Evolutionary conservation across 257 asterid genomes (phyloP), one percentile per base, ranked within the genome.

Genomic region (Solanum paucissectum): DNA sequence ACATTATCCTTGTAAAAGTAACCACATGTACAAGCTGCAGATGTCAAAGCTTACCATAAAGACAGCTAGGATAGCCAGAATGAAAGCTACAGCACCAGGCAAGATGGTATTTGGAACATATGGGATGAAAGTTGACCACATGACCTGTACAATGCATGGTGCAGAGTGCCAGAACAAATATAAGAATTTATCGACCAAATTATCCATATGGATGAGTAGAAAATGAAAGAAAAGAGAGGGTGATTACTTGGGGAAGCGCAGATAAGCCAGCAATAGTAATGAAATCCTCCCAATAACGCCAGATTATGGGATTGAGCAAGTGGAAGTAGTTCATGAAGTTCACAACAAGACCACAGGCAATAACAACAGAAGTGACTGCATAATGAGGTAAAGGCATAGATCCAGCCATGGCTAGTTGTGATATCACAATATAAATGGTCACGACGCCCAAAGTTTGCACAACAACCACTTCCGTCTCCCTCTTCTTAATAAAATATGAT

Each of bases 101-200:
- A 97, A 91, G 90, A 95, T 82, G 82, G 95, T 91, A 86, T 94
- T 94, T 62, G 98, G 99, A 86, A 97, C 93, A 84, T 90, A 94
- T 6, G 99, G 99, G 90, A 97, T 89, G 87, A 97, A 95, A 21
- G 99, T 97, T 46, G 99, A 97, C 99, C 99, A 97, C 98, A 95
- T 97, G 88, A 97, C 98, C 98, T 97, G 93, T 71, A 90, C 36
- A 60, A 83, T 34, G 88, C 89, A 44, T 16, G 29, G 66, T 16
- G 42, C 68, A 81, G 85, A 49, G 6, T 4, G 9, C 69, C 86
- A 82, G 27, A 82, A 49, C 32, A 82, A 82, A 49, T 49, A 82
- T 49, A 82, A 49, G 86, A 49, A 82, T 49, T 29, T 49, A 82
- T 29, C 40, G 6, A 18, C 29, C 20, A 49, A 49, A 49, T n/a